phyloP scores from a whole-genome alignment of 176 grass and related monocot species.

The Carex myosuroides region DNA sequence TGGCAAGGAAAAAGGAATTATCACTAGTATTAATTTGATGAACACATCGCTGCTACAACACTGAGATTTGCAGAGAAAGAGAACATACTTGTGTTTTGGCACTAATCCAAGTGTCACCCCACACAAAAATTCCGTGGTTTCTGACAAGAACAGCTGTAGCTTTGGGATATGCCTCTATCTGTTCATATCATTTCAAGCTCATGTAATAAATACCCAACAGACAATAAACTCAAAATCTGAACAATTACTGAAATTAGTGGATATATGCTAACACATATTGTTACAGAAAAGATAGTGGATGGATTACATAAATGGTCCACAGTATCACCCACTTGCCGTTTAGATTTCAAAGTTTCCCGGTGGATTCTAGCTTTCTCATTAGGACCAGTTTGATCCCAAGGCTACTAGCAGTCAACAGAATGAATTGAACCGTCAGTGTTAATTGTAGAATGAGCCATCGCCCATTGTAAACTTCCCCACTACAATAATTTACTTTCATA shows the following conservation, averaged over 20 bases:
- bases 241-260: neutral
- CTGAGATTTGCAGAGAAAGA: conserved; percentile 4
- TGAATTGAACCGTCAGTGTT: neutral
- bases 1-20: conserved; percentile 34
- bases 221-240: neutral
- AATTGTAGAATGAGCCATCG: neutral
- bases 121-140: conserved; percentile 95
- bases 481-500: too few species aligned
- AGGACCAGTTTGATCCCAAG: neutral
- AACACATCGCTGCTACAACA: neutral
- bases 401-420: neutral
- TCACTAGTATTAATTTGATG: conserved; percentile 2
- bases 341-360: neutral
- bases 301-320: neutral
- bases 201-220: neutral
- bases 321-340: neutral
- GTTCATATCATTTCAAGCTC: conserved; percentile 17
- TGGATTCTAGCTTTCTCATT: neutral
- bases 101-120: conserved; percentile 98
- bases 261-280: neutral
- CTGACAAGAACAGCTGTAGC: conserved; percentile 90
- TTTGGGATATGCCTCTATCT: conserved; percentile 92
- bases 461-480: neutral
- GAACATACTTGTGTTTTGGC: conserved; percentile 78
- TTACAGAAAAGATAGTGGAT: neutral